phyloP scores from a whole-genome alignment of 441 rosid species.

The Eruca vesicaria region DNA sequence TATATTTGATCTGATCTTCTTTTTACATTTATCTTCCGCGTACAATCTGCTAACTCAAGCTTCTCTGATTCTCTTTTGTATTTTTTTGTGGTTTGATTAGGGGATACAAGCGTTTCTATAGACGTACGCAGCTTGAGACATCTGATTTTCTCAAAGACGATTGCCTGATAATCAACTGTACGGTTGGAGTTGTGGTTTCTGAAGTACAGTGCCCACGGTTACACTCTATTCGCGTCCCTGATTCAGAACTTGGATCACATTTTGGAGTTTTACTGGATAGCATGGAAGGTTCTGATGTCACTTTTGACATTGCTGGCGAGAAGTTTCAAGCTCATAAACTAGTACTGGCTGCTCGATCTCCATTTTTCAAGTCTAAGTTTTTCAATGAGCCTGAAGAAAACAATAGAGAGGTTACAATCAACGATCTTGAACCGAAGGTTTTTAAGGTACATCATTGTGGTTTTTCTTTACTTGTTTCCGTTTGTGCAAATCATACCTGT shows the following conservation, averaged over 20 bases:
- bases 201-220: conserved; percentile 70
- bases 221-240: conserved; percentile 53
- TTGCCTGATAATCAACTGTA: conserved; percentile 75
- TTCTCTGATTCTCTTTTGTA: conserved; percentile 1
- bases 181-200: conserved; percentile 78
- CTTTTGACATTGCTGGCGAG: conserved; percentile 70
- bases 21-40: not conserved
- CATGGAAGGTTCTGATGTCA: conserved; percentile 73
- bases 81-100: conserved; percentile 36
- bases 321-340: conserved; percentile 67
- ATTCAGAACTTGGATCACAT: conserved; percentile 74
- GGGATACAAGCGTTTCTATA: conserved; percentile 85
- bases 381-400: conserved; percentile 66
- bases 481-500: not conserved
- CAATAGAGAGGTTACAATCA: conserved; percentile 51
- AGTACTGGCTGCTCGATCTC: conserved; percentile 83
- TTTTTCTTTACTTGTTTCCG: not conserved
- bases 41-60: not conserved
- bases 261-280: conserved; percentile 67
- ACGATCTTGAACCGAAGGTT: conserved; percentile 73
- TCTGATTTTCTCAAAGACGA: conserved; percentile 79
- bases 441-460: conserved; percentile 61
- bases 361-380: conserved; percentile 71
- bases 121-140: conserved; percentile 57
- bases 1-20: not conserved